A percentile compares a stretch with the other conserved stretches of the same genome.
These are phyloP conservation scores for Daldinia sp. DNA, from an alignment of 2,329 filamentous ascomycete species.

Conservation along the genomic window DNA sequence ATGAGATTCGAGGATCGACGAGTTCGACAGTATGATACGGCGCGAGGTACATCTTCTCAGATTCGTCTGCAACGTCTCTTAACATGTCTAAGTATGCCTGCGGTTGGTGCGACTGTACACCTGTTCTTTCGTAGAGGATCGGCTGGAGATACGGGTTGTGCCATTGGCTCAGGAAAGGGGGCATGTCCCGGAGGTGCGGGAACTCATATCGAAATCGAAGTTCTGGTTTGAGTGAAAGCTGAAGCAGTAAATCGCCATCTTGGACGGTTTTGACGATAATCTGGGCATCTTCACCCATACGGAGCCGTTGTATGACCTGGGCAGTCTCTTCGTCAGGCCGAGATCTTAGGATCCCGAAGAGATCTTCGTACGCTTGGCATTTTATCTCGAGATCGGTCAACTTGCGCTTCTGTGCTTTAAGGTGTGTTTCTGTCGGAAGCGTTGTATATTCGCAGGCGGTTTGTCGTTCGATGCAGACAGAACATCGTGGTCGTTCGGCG, in stretches of 20 bases:
- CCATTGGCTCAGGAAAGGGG: constrained; percentile 24
- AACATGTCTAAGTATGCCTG: constrained; percentile 13
- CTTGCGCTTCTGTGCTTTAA: constrained; percentile 45
- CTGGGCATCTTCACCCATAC: constrained; percentile 41
- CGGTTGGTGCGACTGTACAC: constrained; percentile 7
- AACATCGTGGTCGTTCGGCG: constrained; percentile 46
- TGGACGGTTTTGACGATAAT: constrained; percentile 41
- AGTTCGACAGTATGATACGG: constrained; percentile 47
- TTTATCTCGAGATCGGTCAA: constrained; percentile 43
- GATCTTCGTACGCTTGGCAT: constrained; percentile 43
- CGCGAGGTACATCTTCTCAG: constrained; percentile 41
- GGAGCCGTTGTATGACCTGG: constrained; percentile 40
- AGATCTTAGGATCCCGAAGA: constrained; percentile 41
- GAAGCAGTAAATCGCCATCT: constrained; percentile 44
- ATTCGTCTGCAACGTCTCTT: constrained; percentile 24
- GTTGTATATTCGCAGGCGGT: constrained; percentile 47
- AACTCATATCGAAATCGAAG: constrained; percentile 46
- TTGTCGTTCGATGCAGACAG: constrained; percentile 44
- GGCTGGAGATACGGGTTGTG: constrained; percentile 43
- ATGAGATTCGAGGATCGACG: constrained; percentile 42
- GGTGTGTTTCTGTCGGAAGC: constrained; percentile 45
- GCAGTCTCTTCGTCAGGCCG: constrained; percentile 39
- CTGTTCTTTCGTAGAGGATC: constrained; percentile 34
- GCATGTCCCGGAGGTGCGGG: constrained; percentile 44
- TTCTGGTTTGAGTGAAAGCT: constrained; percentile 42